These are phyloP conservation scores for Ogataea wickerhamii DNA, from an alignment of 805 yeast species.

Conservation along the genomic window DNA sequence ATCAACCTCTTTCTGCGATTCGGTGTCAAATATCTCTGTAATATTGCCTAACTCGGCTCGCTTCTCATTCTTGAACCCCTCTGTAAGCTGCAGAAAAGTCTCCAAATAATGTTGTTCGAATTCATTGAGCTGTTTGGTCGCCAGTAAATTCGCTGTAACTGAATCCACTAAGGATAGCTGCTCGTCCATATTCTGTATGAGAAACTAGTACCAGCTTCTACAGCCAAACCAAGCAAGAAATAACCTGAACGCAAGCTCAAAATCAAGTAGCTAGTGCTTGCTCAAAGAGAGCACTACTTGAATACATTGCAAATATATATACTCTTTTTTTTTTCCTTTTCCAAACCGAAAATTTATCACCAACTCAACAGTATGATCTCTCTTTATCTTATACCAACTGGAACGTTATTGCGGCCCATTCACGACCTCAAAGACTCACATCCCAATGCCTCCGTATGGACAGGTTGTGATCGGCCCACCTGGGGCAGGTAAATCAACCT, in stretches of 20 bases:
- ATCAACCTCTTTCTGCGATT: slow-evolving; percentile 19
- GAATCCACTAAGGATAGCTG: slow-evolving; percentile 26
- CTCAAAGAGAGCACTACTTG: too few species aligned
- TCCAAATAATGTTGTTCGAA: slow-evolving; percentile 22
- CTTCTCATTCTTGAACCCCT: slow-evolving; percentile 18
- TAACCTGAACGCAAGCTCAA: too few species aligned
- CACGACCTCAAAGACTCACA: too few species aligned
- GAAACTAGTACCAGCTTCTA: too few species aligned
- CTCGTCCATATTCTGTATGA: slow-evolving; percentile 24
- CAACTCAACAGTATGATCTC: too few species aligned
- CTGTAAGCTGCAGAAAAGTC: slow-evolving; percentile 12
- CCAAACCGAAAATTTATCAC: too few species aligned
- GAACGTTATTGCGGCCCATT: too few species aligned
- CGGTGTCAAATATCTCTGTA: slow-evolving; percentile 19
- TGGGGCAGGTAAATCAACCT: slow-evolving; percentile 95
- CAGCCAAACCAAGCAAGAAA: too few species aligned
- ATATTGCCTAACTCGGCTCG: slow-evolving; percentile 13
- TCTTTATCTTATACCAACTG: too few species aligned
- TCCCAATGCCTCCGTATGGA: slow-evolving; percentile 61
- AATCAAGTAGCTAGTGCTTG: too few species aligned
- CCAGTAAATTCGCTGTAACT: slow-evolving; percentile 23
- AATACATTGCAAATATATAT: too few species aligned
- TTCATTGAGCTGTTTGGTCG: slow-evolving; percentile 26
- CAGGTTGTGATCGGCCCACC: slow-evolving; percentile 98
- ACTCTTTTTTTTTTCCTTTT: too few species aligned